Evolutionary conservation across 2,329 filamentous ascomycete species (phyloP).

Genomic region (Aureobasidium leucospermi): DNA sequence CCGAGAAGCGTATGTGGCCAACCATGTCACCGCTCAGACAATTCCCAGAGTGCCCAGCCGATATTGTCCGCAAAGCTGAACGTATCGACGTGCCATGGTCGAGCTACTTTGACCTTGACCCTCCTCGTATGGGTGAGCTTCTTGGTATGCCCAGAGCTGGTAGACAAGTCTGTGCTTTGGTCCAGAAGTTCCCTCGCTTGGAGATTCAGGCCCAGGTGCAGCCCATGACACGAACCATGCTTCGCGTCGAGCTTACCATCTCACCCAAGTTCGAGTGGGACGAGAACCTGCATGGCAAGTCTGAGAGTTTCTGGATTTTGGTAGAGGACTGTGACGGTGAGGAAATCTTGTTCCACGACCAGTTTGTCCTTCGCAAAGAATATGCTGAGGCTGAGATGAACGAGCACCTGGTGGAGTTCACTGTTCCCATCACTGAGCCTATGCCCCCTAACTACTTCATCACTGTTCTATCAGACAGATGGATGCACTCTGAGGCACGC

Average conservation of each 20-base stretch:
- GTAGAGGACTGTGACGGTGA: slow-evolving; percentile 97
- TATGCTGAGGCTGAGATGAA: slow-evolving; percentile 80
- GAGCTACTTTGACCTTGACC: slow-evolving; percentile 92
- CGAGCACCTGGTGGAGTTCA: slow-evolving; percentile 93
- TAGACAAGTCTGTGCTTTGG: slow-evolving; percentile 72
- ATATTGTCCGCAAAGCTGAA: slow-evolving; percentile 88
- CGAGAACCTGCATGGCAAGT: slow-evolving; percentile 73
- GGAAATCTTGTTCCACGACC: slow-evolving; percentile 89
- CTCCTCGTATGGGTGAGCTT: slow-evolving; percentile 91
- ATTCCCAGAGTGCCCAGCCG: slow-evolving; percentile 72
- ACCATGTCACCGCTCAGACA: slow-evolving; percentile 95
- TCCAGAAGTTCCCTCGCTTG: slow-evolving; percentile 86
- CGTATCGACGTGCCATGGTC: slow-evolving; percentile 89
- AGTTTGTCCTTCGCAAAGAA: slow-evolving; percentile 83
- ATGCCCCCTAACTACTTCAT: slow-evolving; percentile 99
- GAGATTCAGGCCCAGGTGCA: slow-evolving; percentile 91
- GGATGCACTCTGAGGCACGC: slow-evolving; percentile 97
- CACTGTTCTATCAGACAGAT: slow-evolving; percentile 85
- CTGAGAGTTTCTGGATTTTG: slow-evolving; percentile 94
- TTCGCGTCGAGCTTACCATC: slow-evolving; percentile 82
- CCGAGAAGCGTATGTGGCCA: slow-evolving; percentile 98
- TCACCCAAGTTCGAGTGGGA: slow-evolving; percentile 97
- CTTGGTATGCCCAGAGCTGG: slow-evolving; percentile 85
- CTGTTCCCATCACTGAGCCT: slow-evolving; percentile 90
- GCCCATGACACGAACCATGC: slow-evolving; percentile 87